These are phyloP conservation scores for Onygena corvina DNA, from an alignment of 2,329 filamentous ascomycete genomes.

Conservation along the genomic window DNA sequence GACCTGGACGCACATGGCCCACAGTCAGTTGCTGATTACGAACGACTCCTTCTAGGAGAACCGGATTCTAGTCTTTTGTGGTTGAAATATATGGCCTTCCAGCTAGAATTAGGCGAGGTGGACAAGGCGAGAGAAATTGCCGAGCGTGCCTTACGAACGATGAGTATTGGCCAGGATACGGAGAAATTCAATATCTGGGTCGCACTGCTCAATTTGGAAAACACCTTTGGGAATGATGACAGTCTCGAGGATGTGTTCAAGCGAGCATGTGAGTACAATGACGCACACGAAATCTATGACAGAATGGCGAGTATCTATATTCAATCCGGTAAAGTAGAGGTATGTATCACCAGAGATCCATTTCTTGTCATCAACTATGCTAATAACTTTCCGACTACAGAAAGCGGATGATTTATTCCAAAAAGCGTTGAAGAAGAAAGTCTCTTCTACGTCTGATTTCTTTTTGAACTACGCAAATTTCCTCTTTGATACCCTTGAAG, in stretches of 20 bases:
- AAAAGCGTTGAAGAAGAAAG: slow-evolving; percentile 78
- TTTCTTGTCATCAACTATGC: not conserved
- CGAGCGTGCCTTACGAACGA: slow-evolving; percentile 79
- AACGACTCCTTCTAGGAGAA: slow-evolving; percentile 80
- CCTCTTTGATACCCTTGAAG: slow-evolving; percentile 60
- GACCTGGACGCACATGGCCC: slow-evolving; percentile 81
- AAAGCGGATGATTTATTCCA: slow-evolving; percentile 85
- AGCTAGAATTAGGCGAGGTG: slow-evolving; percentile 81
- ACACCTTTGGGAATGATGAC: slow-evolving; percentile 74
- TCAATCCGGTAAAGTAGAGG: slow-evolving; percentile 70
- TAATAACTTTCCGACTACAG: slow-evolving; percentile 36
- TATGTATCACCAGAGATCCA: slow-evolving; percentile 40
- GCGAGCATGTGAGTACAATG: slow-evolving; percentile 86
- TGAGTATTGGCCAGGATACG: slow-evolving; percentile 77
- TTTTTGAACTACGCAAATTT: slow-evolving; percentile 96
- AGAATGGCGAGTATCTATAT: slow-evolving; percentile 90
- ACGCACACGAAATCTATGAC: slow-evolving; percentile 78
- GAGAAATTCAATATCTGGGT: slow-evolving; percentile 96
- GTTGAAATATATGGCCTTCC: slow-evolving; percentile 98
- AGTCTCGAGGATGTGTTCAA: slow-evolving; percentile 77
- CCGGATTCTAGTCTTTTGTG: slow-evolving; percentile 88
- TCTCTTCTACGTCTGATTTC: slow-evolving; percentile 63
- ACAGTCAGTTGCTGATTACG: slow-evolving; percentile 82
- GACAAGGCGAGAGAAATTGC: slow-evolving; percentile 79
- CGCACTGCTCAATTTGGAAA: slow-evolving; percentile 85